Percentiles rank a stretch among this genome's conserved stretches.
phyloP scores from a whole-genome alignment of 306 rosid species.

The Trifolium repens region DNA sequence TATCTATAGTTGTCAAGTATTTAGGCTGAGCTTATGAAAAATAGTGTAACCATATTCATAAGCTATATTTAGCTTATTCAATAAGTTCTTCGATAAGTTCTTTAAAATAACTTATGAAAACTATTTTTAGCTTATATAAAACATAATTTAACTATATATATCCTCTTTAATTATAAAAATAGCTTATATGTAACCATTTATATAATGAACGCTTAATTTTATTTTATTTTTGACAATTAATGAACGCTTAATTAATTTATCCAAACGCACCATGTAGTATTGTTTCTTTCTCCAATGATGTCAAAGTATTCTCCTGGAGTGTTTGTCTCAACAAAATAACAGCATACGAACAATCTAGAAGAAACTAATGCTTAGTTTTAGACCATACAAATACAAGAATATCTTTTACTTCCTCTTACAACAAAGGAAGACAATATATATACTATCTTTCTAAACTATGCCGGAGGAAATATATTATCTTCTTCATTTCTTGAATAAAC shows the following conservation, averaged over 20 bases:
- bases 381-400: background rate
- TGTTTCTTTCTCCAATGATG: constrained; percentile 12
- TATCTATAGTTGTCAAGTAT: too few relatives aligned
- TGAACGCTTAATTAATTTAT: background rate
- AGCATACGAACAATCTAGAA: constrained; percentile 10
- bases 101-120: background rate
- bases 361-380: constrained; percentile 18
- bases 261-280: background rate
- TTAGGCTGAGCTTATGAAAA: too few relatives aligned
- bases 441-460: constrained; percentile 32
- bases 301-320: constrained; percentile 7
- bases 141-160: background rate
- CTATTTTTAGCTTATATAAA: too few relatives aligned
- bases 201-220: too few relatives aligned
- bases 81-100: too few relatives aligned
- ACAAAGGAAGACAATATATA: background rate
- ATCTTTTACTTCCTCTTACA: constrained; percentile 30
- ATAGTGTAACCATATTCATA: too few relatives aligned
- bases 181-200: background rate
- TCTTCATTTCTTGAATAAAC: constrained; percentile 55
- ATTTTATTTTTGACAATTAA: too few relatives aligned
- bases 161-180: background rate
- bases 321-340: constrained; percentile 25
- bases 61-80: too few relatives aligned
- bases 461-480: constrained; percentile 27